Percentiles rank a stretch among this genome's conserved stretches.
These are phyloP conservation scores for Trichosanthes truncata DNA, from an alignment of 306 rosid species.

Conservation along the genomic window DNA sequence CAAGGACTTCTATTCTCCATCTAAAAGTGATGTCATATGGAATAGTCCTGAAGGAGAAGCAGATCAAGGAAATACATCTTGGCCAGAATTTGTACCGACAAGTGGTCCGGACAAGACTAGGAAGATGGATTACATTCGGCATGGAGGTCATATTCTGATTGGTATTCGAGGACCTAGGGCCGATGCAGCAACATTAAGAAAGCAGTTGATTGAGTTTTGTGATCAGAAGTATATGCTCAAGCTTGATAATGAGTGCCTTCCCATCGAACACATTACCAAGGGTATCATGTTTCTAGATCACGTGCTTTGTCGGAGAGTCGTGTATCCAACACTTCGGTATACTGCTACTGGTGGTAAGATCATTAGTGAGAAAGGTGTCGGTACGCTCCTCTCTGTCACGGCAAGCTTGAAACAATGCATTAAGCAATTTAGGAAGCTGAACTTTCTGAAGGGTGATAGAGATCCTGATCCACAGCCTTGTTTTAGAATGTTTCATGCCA, in stretches of 20 bases:
- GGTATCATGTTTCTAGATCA: conserved; percentile 96
- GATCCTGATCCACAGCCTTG: conserved; percentile 99
- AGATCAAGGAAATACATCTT: conserved; percentile 86
- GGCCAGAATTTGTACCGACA: conserved; percentile 98
- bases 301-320: conserved; percentile 84
- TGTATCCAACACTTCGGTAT: conserved; percentile 91
- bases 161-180: conserved; percentile 93
- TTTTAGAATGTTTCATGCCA: conserved; percentile 96
- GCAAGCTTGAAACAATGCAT: conserved; percentile 92
- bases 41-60: conserved; percentile 69
- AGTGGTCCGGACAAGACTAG: conserved; percentile 97
- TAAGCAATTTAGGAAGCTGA: conserved; percentile 79
- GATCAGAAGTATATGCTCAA: conserved; percentile 85
- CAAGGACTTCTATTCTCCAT: conserved; percentile 72
- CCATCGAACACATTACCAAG: conserved; percentile 91
- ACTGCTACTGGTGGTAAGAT: conserved; percentile 94
- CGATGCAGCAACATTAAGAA: conserved; percentile 70
- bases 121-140: conserved; percentile 76
- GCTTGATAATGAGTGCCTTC: conserved; percentile 88
- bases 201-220: conserved; percentile 81
- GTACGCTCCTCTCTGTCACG: conserved; percentile 86
- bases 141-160: conserved; percentile 85
- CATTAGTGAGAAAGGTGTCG: conserved; percentile 93
- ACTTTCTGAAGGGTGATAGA: conserved; percentile 79
- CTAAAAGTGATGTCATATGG: conserved; percentile 98